Evolutionary conservation across 2,329 filamentous ascomycete genomes (phyloP).

Genomic region (Apiospora marii): DNA sequence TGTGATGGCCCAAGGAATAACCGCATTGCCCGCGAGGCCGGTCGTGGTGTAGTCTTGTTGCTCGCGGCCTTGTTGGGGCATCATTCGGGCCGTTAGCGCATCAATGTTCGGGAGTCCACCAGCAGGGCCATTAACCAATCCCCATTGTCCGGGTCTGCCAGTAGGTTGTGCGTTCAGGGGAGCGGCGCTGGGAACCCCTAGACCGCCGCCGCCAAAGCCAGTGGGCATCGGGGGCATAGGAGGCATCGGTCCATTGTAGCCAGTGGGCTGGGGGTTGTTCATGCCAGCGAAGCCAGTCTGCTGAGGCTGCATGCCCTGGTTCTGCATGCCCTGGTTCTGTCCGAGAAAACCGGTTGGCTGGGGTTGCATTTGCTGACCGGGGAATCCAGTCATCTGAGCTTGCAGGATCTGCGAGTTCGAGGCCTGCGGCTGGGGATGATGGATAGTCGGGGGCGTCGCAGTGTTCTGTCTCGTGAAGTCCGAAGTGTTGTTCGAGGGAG

Average conservation of each 20-base stretch:
- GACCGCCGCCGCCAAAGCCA: slow-evolving; percentile 75
- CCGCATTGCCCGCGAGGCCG: slow-evolving; percentile 90
- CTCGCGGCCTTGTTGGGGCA: slow-evolving; percentile 95
- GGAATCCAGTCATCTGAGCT: slow-evolving; percentile 74
- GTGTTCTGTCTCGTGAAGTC: slow-evolving; percentile 69
- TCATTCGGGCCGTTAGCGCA: slow-evolving; percentile 90
- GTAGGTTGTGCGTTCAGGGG: slow-evolving; percentile 93
- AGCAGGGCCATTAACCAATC: slow-evolving; percentile 93
- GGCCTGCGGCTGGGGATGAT: slow-evolving; percentile 77
- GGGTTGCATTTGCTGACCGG: slow-evolving; percentile 55
- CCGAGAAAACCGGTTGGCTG: slow-evolving; percentile 64
- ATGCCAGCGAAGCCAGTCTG: slow-evolving; percentile 73
- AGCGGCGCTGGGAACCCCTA: slow-evolving; percentile 57
- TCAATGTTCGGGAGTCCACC: slow-evolving; percentile 93
- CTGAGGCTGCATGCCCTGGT: slow-evolving; percentile 55
- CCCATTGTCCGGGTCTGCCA: slow-evolving; percentile 93
- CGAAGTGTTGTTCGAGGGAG: slow-evolving; percentile 69
- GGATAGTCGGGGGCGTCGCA: slow-evolving; percentile 60
- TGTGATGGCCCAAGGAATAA: slow-evolving; percentile 97
- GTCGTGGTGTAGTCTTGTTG: slow-evolving; percentile 82
- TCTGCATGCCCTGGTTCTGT: slow-evolving; percentile 60
- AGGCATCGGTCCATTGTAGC: slow-evolving; percentile 80
- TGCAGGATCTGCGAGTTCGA: slow-evolving; percentile 74
- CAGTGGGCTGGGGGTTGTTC: slow-evolving; percentile 75
- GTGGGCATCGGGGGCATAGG: slow-evolving; percentile 84